Base-by-base conservation (phyloP, 768 basidiomycete species). In the Suillus lakei region DNA sequence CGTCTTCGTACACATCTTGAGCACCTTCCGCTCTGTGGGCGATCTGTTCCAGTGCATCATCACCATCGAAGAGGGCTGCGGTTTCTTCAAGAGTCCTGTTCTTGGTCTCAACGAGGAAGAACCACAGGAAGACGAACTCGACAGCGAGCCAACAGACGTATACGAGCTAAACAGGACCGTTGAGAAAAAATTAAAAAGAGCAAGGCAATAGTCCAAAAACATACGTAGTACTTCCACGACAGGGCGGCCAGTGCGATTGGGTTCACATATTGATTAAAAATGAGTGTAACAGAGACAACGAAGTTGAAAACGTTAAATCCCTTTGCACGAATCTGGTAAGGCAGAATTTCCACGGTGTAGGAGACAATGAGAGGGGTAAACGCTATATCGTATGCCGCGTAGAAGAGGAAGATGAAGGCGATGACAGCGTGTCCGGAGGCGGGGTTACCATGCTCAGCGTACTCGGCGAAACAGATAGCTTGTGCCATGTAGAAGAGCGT, bases 201-300 rank as follows among this genome's bases (percentile, higher is more conserved):
- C 26, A 23, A 58, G 5, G 13, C 6, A 46, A 13, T 16, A n/a
- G 18, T 5, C 16, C 21, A 26, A 15, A 30, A 7, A 78, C 84
- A 61, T 63, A 87, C 84, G 74, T 92, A 92, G 82, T 92, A 93
- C 73, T 88, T 92, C 92, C 92, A 93, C 62, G 73, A 80, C 59
- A 93, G 79, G 43, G 73, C 64, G 6, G 82, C 82, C 50, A 93
- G 81, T 39, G 91, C 92, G 74, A 93, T 85, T 41, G 92, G 93
- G 81, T 95, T 95, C 75, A 90, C 87, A 72, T 94, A 93, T 78
- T 93, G 93, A 75, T 94, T 95, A 79, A 96, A 93, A 76, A 96
- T 91, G 69, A 95, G 87, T 7, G 93, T 85, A 63, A 90, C 69
- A 15, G 91, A 92, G 74, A 93, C 86, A 65, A 85, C 79, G 74